These are phyloP conservation scores for Naegleria lovaniensis DNA, from an alignment of 208 protist genomes.

Conservation along the genomic window DNA sequence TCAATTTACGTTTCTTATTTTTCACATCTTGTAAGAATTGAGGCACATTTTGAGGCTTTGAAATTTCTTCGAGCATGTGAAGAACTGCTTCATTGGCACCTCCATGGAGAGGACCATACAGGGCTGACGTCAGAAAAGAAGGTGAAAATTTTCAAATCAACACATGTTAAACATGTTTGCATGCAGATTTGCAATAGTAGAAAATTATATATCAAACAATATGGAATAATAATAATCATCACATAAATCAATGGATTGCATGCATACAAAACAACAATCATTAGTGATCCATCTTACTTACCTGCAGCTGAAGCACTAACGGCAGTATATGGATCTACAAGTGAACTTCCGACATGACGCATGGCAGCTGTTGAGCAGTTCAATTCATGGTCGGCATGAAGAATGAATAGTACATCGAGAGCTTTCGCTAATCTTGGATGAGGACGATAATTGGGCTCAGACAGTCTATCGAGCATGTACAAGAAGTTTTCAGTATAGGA, in stretches of 20 bases:
- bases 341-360: slow-evolving; percentile 40
- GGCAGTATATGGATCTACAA: slow-evolving; percentile 42
- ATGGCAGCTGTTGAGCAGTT: slow-evolving; percentile 66
- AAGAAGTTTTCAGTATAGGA: slow-evolving; percentile 66
- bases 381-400: slow-evolving; percentile 61
- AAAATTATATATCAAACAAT: no score
- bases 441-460: slow-evolving; percentile 1
- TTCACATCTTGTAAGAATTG: slow-evolving; percentile 50
- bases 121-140: neutral
- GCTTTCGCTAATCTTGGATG: slow-evolving; percentile 8
- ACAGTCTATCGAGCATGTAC: slow-evolving; percentile 52
- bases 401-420: slow-evolving; percentile 26
- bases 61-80: slow-evolving; percentile 62
- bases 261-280: no score
- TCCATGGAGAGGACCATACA: slow-evolving; percentile 24
- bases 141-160: no score
- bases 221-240: no score
- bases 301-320: slow-evolving; percentile 37
- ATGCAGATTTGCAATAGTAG: no score
- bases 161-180: no score
- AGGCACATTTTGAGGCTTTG: slow-evolving; percentile 44
- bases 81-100: slow-evolving; percentile 54
- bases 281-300: neutral
- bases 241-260: no score
- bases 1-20: slow-evolving; percentile 46